A percentile compares a stretch with the other conserved stretches of the same genome.
Conservation (phyloP, 192 early-diverging fungal genomes). For the Glomus cerebriforme region DNA sequence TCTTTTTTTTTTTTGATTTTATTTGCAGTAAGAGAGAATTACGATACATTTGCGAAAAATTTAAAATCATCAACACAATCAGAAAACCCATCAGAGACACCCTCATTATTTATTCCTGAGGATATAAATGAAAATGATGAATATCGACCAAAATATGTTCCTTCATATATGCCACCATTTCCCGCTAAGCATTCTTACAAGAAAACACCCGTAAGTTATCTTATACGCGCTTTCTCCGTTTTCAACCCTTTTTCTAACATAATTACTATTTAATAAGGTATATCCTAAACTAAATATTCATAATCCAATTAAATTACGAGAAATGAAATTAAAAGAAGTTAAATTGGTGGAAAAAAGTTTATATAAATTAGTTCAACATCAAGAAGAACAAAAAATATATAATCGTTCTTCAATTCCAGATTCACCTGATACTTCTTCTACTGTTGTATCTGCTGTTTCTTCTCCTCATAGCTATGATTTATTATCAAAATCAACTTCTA, state of each 20-base stretch:
- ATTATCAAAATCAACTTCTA: neutral
- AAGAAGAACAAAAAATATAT: constrained; percentile 39
- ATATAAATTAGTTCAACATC: constrained; percentile 42
- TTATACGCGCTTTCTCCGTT: neutral
- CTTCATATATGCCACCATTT: constrained; percentile 51
- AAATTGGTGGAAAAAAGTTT: constrained; percentile 58
- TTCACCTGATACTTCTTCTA: constrained; percentile 1
- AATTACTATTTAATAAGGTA: constrained; percentile 38
- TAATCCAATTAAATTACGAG: constrained; percentile 52
- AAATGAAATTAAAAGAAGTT: constrained; percentile 56
- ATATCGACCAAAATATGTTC: constrained; percentile 47
- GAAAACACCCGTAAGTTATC: constrained; percentile 52
- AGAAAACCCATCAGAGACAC: neutral
- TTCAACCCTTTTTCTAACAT: neutral
- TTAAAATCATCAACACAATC: neutral
- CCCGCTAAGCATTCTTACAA: constrained; percentile 61
- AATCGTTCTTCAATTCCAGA: constrained; percentile 21
- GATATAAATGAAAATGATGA: neutral
- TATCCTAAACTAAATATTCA: constrained; percentile 51
- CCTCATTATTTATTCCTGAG: neutral
- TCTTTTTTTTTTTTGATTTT: neutral
- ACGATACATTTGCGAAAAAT: neutral
- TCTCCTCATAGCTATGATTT: neutral
- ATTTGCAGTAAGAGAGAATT: neutral
- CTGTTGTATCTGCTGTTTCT: constrained; percentile 8